Conservation (phyloP, 441 rosid genomes). For the Lagerstroemia fauriei region DNA sequence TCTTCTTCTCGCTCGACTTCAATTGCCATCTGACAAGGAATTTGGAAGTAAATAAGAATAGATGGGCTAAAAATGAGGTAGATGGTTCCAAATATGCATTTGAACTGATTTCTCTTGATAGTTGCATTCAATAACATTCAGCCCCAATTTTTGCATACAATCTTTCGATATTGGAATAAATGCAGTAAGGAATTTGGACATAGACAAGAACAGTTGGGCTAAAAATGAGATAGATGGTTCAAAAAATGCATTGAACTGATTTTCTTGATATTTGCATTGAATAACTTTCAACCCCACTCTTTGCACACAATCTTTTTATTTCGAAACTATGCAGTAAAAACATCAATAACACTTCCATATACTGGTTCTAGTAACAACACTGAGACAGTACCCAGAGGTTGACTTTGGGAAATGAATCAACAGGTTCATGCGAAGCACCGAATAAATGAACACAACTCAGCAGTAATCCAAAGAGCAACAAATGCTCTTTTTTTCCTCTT, state of each 20-base stretch:
- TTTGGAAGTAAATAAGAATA: not conserved
- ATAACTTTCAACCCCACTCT: not conserved
- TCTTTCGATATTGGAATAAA: not conserved
- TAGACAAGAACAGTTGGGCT: not conserved
- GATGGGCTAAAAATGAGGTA: not conserved
- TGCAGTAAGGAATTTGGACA: slow-evolving; percentile 2
- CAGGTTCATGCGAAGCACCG: not conserved
- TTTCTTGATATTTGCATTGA: not conserved
- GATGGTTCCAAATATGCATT: not conserved
- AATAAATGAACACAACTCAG: not conserved
- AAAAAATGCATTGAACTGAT: not conserved
- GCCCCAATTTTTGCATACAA: not conserved
- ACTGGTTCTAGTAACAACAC: not conserved
- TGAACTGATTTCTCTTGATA: not conserved
- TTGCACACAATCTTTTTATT: not conserved
- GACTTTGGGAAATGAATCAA: not conserved
- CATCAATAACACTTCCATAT: not conserved
- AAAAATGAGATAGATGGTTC: not conserved
- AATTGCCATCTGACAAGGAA: slow-evolving; percentile 71
- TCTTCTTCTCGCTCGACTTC: slow-evolving; percentile 99
- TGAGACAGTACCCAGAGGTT: not conserved
- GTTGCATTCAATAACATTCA: not conserved
- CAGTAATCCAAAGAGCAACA: not conserved
- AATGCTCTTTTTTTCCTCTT: not conserved
- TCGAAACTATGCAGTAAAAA: not conserved